Base-by-base conservation (phyloP, 2,329 filamentous ascomycete genomes). In the Falciphora oryzae region DNA sequence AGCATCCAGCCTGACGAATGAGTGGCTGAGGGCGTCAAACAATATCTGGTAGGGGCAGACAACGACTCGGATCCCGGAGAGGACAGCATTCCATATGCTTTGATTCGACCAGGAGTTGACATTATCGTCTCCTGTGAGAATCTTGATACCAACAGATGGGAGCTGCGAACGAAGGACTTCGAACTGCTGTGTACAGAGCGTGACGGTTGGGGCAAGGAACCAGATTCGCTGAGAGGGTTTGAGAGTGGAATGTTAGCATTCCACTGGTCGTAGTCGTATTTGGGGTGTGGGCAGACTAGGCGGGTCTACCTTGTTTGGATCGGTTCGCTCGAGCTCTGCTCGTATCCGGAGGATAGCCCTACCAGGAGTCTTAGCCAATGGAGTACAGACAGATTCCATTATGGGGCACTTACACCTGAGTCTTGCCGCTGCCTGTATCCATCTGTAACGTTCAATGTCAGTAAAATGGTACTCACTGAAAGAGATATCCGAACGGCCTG, bases 341-440 rank as follows among this genome's bases (percentile, higher is more conserved):
- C 81, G 80, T 57, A 92, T 91, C 22, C 90, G 85, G 64, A 91
- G 77, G 13, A 91, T 79, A 27, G 89, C 89, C 64, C 88, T 91
- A 64, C 25, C 16, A 61, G 31, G 13, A 25, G 11, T n/a, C 27
- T 29, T n/a, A 59, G 60, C 50, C 59, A 7, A 8, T 27, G 44
- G 61, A 50, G 58, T 50, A 53, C 7, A 38, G 38, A 63, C 28
- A 44, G 25, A 63, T 56, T 18, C 13, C 28, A 18, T 31, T 18
- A 38, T 44, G 53, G 60, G 57, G 14, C 22, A 75, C 83, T 76
- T 82, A 91, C 89, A 93, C 84, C 68, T 89, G 87, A 3, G 90
- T 93, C 73, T 93, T 93, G 2, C 90, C 90, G 68, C 85, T 91
- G 1, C 90, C 90, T 0, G 90, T 93, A 67, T 91, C 89, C 90